These are phyloP conservation scores for Leucosporidium scottii DNA, from an alignment of 768 basidiomycete genomes.

Conservation along the genomic window DNA sequence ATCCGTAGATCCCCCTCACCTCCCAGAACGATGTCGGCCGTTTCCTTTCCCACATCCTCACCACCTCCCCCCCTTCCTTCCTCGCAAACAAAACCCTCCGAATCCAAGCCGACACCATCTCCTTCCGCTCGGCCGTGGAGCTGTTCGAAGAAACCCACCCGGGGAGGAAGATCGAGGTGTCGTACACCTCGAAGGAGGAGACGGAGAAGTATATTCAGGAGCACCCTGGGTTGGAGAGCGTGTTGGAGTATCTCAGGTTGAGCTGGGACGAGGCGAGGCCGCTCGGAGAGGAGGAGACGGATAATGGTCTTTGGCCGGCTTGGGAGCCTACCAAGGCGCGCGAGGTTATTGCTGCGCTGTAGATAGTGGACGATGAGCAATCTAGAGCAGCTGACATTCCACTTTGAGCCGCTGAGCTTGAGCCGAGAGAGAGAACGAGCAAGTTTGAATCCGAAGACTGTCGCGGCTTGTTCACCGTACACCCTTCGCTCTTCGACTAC, in stretches of 20 bases:
- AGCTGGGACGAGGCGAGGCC: background rate
- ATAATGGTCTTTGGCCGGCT: background rate
- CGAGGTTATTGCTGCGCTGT: background rate
- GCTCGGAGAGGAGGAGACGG: background rate
- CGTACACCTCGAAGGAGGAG: background rate
- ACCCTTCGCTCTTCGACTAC: no score
- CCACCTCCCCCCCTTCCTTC: background rate
- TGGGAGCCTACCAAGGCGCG: background rate
- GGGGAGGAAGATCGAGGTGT: background rate
- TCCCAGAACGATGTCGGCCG: background rate
- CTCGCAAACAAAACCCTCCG: background rate
- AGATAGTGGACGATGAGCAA: no score
- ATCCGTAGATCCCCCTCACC: background rate
- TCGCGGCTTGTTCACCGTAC: no score
- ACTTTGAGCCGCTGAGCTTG: no score
- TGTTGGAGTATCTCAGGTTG: background rate
- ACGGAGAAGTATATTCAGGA: background rate
- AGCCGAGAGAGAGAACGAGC: no score
- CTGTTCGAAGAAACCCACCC: background rate
- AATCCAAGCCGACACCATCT: background rate
- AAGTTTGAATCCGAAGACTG: no score
- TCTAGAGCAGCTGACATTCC: no score
- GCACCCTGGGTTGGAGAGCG: background rate
- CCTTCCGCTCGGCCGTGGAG: background rate
- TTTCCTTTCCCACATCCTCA: constrained; percentile 10